Base-by-base conservation (phyloP, 2,329 filamentous ascomycete species). In the Phaeosphaeriaceae sp. region DNA sequence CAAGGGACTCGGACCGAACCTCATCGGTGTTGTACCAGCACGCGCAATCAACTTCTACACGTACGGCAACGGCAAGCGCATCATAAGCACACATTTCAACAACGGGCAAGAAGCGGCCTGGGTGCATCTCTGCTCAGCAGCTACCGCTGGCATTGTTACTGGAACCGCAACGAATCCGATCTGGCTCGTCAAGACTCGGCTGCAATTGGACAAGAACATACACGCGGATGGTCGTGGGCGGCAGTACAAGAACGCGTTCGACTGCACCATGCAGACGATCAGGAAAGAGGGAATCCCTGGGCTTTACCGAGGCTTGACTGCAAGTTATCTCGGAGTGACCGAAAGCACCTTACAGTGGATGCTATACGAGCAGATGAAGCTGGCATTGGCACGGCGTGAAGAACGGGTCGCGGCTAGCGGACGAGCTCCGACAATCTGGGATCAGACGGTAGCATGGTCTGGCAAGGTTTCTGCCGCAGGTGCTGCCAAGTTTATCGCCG, bases 271-370 rank as follows among this genome's bases (percentile, higher is more conserved):
- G 66, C 91, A 97, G 80, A 91, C 93, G 1, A 73, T 97, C 44
- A 85, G 89, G 21, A 84, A 91, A 59, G 93, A 98, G 76, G 94
- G 94, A 0, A 79, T 96, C 47, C 82, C 85, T 36, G 92, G 93
- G 1, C 82, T 98, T 58, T 98, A 97, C 80, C 91, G 93, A 72
- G 93, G 93, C 51, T 86, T 98, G 80, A 95, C 90, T 66, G 93
- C 93, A 33, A 95, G 91, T 72, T 98, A 97, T 74, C 83, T 98
- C 0, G 93, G 94, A 22, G 92, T 96, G 20, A 90, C 90, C 2
- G 94, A 97, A 82, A 93, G 89, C 65, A 95, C 93, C 5, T 78
- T 97, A 70, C 93, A 98, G 76, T 97, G 93, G 93, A 89, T 96
- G 71, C 80, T 97, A 68, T 98, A 97, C 78, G 93, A 98, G 80